Base-by-base conservation (phyloP, 306 rosid genomes). In the Cucurbita maxima region DNA sequence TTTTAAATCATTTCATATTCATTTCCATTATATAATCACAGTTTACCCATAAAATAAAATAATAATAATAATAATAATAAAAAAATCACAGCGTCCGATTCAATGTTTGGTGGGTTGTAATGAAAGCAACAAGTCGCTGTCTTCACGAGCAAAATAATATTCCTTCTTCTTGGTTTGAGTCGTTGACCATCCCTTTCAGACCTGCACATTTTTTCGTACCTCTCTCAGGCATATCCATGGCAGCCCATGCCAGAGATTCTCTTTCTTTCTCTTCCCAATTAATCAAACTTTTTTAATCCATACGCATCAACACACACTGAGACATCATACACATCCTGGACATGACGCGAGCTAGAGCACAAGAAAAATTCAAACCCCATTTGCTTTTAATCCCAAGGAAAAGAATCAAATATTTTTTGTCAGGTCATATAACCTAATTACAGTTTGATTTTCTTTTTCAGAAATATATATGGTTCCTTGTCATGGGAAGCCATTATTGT, bases 401-500 rank as follows among this genome's bases (percentile, higher is more conserved):
- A 66, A 43, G 72, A 66, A 66, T 66, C 53, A 19, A 62, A 14
- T 7, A 62, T 62, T 64, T 9, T 64, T 9, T 64, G 71, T 64
- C 71, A 63, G 16, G 10, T 8, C 1, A 3, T 1, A 5, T 40
- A 10, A 64, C 52, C 71, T 53, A 5, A 40, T 41, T 20, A 64
- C 71, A 43, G 50, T 10, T 43, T 66, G 53, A 19, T 19, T 41
- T 38, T 43, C 4, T 0, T 18, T 58, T 13, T 6, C 6, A 34
- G 10, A 57, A 22, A 22, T 10, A 30, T 30, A 30, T 2, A 3
- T 14, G n/a, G 7, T 15, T 52, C 20, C 10, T 52, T 30, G 3
- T 55, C 53, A 74, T 38, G 54, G 67, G 40, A 22, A 56, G 16
- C 43, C 55, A 74, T 43, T 73, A 58, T 22, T 73, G 80, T 91